Base-by-base conservation (phyloP, 75 land plant species). In the Larix kaempferi region DNA sequence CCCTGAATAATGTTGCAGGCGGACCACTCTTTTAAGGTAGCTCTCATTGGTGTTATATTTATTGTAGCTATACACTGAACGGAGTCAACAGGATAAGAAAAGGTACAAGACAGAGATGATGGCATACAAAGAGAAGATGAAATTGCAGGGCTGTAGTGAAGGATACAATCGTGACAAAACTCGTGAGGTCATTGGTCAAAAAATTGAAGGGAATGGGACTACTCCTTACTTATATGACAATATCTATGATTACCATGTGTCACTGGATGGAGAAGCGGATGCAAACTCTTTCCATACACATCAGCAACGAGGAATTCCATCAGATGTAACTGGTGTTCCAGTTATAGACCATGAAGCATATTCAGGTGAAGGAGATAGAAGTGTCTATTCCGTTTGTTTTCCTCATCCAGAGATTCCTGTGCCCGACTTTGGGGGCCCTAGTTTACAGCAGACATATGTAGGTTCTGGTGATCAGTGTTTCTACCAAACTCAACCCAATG, bases 221-320 rank as follows among this genome's bases (percentile, higher is more conserved):
- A 22, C 73, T 21, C 19, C 44, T 0, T 69, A 10, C 73, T 69
- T n/a, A 25, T n/a, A 78, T 56, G 75, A 78, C 54, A 75, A 8
- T 74, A 78, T 60, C 39, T 74, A 56, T 54, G 80, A 78, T 72
- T 78, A 78, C 26, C 80, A 78, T 57, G 80, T 78, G 39, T 78
- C 80, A 6, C 29, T 78, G 76, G 80, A 78, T n/a, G 80, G 39
- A 39, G 80, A 55, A 55, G 17, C 37, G 56, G 80, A 78, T 52
- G 19, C 76, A 11, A 69, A 41, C 49, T 35, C 41, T 39, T 69
- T 69, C 73, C 73, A 69, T 41, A 8, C 23, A n/a, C 73, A 69
- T 69, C 73, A n/a, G 13, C 73, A 69, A 41, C 73, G n/a, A 69
- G 73, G 49, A 41, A 16, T 69, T 39, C 25, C 49, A 0, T 39